Evolutionary conservation across 208 protist genomes (phyloP).

Genomic region (Trypanosomatidae sp.): DNA sequence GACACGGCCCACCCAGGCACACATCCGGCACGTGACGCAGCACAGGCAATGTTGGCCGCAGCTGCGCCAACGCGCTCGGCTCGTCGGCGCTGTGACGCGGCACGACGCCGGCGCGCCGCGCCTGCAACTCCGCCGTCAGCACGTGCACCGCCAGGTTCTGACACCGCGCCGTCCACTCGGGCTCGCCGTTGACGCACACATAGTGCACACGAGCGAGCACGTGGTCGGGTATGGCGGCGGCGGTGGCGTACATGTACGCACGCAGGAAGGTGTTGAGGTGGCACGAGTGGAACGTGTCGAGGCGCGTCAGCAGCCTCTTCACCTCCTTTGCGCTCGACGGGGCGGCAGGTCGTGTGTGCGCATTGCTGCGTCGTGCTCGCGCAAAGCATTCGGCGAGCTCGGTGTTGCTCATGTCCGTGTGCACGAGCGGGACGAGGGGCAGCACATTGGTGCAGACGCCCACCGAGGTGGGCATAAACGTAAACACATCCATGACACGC

Average conservation of each 20-base stretch:
- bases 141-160: constrained; percentile 57
- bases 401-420: constrained; percentile 13
- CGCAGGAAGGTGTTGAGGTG: constrained; percentile 61
- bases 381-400: constrained; percentile 47
- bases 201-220: constrained; percentile 37
- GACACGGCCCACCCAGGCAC: constrained; percentile 21
- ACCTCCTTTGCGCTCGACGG: constrained; percentile 30
- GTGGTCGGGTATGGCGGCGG: constrained; percentile 26
- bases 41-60: constrained; percentile 40
- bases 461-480: constrained; percentile 9
- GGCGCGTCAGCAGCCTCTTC: constrained; percentile 37
- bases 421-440: constrained; percentile 5
- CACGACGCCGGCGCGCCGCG: constrained; percentile 21
- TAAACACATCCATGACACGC: constrained; percentile 32
- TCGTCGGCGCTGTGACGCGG: constrained; percentile 43
- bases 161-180: constrained; percentile 46
- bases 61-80: constrained; percentile 29
- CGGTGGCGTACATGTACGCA: constrained; percentile 59
- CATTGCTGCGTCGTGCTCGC: constrained; percentile 41
- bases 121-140: constrained; percentile 43
- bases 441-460: constrained; percentile 37
- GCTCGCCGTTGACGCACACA: constrained; percentile 35
- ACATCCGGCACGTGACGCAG: constrained; percentile 44
- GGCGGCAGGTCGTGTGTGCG: constrained; percentile 41
- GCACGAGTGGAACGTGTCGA: constrained; percentile 45